Evolutionary conservation across 1,139 yeast genomes (phyloP), one percentile per base, ranked within the genome.

Genomic region (Yamadazyma dushanensis): DNA sequence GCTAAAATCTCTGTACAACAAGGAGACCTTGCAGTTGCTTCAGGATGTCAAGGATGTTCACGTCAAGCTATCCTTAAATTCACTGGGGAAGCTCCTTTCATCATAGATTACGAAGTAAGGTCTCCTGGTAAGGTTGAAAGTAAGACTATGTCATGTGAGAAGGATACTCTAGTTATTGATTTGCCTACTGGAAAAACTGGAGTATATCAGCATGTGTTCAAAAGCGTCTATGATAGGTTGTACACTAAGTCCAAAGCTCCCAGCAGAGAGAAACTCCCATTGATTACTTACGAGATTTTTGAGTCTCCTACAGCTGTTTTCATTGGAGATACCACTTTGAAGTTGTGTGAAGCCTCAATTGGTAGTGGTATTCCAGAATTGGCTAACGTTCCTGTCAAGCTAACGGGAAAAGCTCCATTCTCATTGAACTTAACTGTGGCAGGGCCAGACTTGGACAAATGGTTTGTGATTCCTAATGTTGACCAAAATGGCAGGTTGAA

Each of bases 81-180:
- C 25, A 50, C 62, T 30, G 96, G 96, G 1, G 63, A 75, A 4
- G 71, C 84, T 0, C 97, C 97, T 20, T 89, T 88, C 49, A 61
- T 76, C 8, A 65, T 90, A 26, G 79, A 78, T 36, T 90, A 89
- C 53, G 79, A 80, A 25, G 65, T 87, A 18, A 64, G 63, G 23
- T 66, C 75, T 30, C 94, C 96, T 3, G 88, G 86, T 0, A 54
- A 53, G 22, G 34, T 54, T 2, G 78, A 69, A 32, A 24, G 51
- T 2, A 53, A 67, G 31, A 49, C 65, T 3, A 58, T 70, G 59
- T 52, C 59, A 3, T 51, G 63, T 13, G 63, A 63, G 6, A 51
- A 53, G 14, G 34, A 55, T 26, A 47, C 53, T 15, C 38, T 62
- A 6, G 46, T 39, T 6, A 50, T 70, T 15, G 56, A 59, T 3